These are phyloP conservation scores for Wickerhamomyces sp. DNA, from an alignment of 1,139 yeast genomes.

Conservation along the genomic window DNA sequence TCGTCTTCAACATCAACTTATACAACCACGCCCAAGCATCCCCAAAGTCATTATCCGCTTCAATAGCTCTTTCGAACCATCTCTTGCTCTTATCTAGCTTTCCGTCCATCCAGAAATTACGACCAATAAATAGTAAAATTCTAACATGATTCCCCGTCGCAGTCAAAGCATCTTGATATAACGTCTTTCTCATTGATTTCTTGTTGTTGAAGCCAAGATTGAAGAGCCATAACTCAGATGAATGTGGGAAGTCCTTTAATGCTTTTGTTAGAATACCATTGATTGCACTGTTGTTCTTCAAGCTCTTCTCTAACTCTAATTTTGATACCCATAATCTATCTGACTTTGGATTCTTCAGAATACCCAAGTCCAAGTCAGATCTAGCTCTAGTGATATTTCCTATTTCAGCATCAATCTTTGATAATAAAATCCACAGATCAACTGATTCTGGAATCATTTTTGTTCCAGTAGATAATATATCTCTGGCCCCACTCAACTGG, in stretches of 20 bases:
- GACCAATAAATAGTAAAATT: conserved; percentile 61
- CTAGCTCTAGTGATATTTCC: conserved; percentile 56
- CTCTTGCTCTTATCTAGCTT: conserved; percentile 59
- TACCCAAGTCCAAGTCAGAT: conserved; percentile 66
- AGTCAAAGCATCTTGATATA: conserved; percentile 68
- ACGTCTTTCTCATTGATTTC: conserved; percentile 54
- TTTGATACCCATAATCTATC: conserved; percentile 56
- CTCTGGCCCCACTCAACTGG: conserved; percentile 39
- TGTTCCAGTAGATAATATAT: conserved; percentile 45
- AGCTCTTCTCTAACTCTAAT: conserved; percentile 50
- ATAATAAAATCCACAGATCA: conserved; percentile 53
- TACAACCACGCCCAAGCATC: conserved; percentile 76
- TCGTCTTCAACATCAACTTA: conserved; percentile 33
- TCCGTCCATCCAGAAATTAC: conserved; percentile 63
- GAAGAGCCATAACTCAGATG: conserved; percentile 61
- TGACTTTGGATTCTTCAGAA: conserved; percentile 44
- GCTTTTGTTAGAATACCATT: conserved; percentile 55
- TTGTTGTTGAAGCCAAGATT: conserved; percentile 43
- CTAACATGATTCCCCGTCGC: conserved; percentile 57
- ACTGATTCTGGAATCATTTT: conserved; percentile 39
- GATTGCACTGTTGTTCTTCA: conserved; percentile 49
- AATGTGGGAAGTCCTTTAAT: conserved; percentile 51
- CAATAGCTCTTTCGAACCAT: conserved; percentile 73
- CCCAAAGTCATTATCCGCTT: conserved; percentile 53
- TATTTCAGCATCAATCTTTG: conserved; percentile 40